Evolutionary conservation across 148 eudicot genomes (phyloP).

Genomic region (Spergularia marina): DNA sequence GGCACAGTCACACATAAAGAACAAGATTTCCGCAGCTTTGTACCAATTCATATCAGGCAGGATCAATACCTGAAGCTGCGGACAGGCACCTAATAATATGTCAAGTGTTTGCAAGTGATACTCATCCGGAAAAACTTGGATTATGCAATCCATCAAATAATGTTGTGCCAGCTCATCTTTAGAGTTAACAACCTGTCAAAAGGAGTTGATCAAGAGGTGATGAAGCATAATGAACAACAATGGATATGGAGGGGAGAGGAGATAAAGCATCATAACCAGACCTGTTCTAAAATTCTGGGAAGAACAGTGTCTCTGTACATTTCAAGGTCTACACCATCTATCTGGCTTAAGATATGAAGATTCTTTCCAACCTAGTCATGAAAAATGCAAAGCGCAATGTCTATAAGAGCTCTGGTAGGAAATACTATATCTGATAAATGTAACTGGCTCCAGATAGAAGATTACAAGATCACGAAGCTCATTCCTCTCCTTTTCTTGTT

Average conservation of each 20-base stretch:
- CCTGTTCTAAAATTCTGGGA: constrained; percentile 96
- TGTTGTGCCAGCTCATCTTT: constrained; percentile 93
- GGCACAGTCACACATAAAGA: too few species aligned
- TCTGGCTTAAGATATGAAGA: constrained; percentile 96
- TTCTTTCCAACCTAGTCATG: constrained; percentile 87
- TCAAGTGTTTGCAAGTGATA: constrained; percentile 98
- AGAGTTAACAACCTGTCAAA: constrained; percentile 75
- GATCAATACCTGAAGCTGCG: constrained; percentile 82
- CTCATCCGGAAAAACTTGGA: constrained; percentile 99
- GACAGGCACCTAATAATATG: constrained; percentile 80
- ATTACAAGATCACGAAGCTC: constrained; percentile 99
- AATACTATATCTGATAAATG: constrained; percentile 19
- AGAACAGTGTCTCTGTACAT: constrained; percentile 86
- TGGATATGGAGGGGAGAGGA: neutral
- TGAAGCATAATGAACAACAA: neutral
- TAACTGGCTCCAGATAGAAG: constrained; percentile 37
- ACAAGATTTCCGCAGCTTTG: neutral
- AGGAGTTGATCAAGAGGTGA: constrained; percentile 1
- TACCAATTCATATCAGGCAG: neutral
- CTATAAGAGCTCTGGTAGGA: constrained; percentile 14
- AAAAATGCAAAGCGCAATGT: constrained; percentile 26
- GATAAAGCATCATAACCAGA: constrained; percentile 22
- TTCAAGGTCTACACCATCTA: constrained; percentile 95
- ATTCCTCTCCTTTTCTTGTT: constrained; percentile 84
- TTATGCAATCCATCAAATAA: constrained; percentile 96